Evolutionary conservation across 345 rosid species (phyloP).

Genomic region (Corchorus olitorius): DNA sequence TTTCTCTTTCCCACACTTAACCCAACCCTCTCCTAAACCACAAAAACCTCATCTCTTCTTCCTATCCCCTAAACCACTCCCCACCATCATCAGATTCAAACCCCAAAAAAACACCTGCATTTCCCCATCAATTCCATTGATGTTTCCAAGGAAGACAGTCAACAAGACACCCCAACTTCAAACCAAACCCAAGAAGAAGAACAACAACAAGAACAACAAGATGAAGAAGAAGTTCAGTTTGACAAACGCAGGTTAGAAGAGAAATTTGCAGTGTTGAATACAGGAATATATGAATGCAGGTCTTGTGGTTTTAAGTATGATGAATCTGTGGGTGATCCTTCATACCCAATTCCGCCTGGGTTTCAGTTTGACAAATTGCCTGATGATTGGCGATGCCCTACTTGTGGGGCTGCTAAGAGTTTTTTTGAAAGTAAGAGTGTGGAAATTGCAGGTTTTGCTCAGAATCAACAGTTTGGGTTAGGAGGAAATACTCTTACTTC

Average conservation of each 20-base stretch:
- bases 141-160: constrained; percentile 76
- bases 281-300: constrained; percentile 93
- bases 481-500: constrained; percentile 92
- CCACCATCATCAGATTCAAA: constrained; percentile 20
- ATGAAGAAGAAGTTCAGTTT: constrained; percentile 22
- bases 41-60: constrained; percentile 14
- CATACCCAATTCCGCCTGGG: constrained; percentile 91
- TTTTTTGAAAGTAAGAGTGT: constrained; percentile 90
- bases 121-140: constrained; percentile 47
- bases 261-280: constrained; percentile 92
- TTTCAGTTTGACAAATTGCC: constrained; percentile 76
- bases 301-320: constrained; percentile 93
- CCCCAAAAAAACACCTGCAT: constrained; percentile 28
- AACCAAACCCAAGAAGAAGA: constrained; percentile 14
- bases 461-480: constrained; percentile 88
- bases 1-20: constrained; percentile 60
- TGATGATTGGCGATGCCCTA: constrained; percentile 92
- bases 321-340: constrained; percentile 84
- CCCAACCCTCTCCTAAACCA: constrained; percentile 30
- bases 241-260: constrained; percentile 70
- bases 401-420: constrained; percentile 88
- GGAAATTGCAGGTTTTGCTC: constrained; percentile 96
- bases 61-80: constrained; percentile 31
- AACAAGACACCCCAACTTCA: constrained; percentile 42
- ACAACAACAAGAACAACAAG: constrained; percentile 21